Evolutionary conservation across 768 basidiomycete genomes (phyloP), one percentile per base, ranked within the genome.

Genomic region (Hypholoma sublateritium): DNA sequence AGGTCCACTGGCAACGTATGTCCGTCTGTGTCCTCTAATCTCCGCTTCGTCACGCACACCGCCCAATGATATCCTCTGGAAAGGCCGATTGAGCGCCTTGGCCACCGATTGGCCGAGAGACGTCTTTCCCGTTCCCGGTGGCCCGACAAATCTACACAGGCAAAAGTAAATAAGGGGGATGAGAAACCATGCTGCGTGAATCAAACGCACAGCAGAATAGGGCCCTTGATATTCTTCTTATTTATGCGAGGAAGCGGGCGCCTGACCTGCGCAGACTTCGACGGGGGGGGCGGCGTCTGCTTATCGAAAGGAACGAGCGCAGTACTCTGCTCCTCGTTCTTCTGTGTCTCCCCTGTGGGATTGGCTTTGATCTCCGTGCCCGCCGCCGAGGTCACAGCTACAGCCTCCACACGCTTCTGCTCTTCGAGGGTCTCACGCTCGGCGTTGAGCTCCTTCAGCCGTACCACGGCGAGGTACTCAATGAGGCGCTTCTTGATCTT

Each of bases 31-130:
- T 16, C 79, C 79, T 52, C 78, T 67, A 53, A 80, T 80, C 58
- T 80, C 67, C 80, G 92, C 95, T 70, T 98, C 95, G 64, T 98
- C 95, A 2, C 95, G 80, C 7, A 97, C 92, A 28, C 95, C 95
- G 11, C 95, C 95, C 0, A 97, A 80, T 1, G 92, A 89, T 60
- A 97, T 95, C 11, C 95, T 85, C 64, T 96, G 89, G 80, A 96
- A 97, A 2, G 93, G 93, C 43, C 94, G 77, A 22, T 81, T 80
- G 8, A 97, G 79, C 0, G 93, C 88, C 41, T 85, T 86, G 3
- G 95, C 95, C 25, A 98, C 83, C 0, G 90, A 93, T 62, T 90
- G 88, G 0, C 95, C 95, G 1, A 98, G 84, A 1, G 91, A 93
- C 0, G 94, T 97, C 73, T 96, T 95, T 34, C 93, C 94, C 0